Conservation (phyloP, 768 basidiomycete genomes). For the Lactarius vividus region DNA sequence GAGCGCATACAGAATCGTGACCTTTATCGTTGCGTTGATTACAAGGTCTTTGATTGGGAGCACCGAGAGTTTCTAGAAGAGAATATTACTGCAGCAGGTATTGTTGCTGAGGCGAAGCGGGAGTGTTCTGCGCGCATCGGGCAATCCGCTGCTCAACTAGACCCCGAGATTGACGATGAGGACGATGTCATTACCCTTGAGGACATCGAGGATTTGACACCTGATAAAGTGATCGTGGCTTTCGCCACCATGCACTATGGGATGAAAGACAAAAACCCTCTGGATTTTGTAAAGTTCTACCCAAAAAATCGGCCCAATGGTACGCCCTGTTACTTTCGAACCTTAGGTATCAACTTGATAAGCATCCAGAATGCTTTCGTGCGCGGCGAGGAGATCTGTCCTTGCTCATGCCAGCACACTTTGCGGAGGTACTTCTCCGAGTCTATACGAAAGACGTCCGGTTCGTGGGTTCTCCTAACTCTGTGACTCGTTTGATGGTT, state of each 20-base stretch:
- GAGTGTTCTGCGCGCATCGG: background rate
- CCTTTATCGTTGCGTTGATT: slow-evolving; percentile 70
- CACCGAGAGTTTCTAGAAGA: slow-evolving; percentile 32
- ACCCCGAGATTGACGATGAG: slow-evolving; percentile 11
- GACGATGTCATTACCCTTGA: slow-evolving; percentile 25
- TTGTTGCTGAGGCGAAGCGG: slow-evolving; percentile 36
- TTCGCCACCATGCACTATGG: slow-evolving; percentile 72
- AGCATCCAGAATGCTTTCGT: slow-evolving; percentile 39
- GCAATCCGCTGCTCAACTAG: background rate
- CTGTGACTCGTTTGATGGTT: background rate
- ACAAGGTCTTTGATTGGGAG: slow-evolving; percentile 46
- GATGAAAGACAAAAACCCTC: slow-evolving; percentile 65
- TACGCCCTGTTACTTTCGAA: slow-evolving; percentile 32
- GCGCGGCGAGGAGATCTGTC: slow-evolving; percentile 61
- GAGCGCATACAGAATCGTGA: slow-evolving; percentile 59
- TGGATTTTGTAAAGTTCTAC: slow-evolving; percentile 71
- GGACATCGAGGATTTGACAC: slow-evolving; percentile 38
- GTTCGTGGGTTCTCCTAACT: slow-evolving; percentile 32
- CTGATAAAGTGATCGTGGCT: slow-evolving; percentile 61
- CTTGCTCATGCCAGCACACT: slow-evolving; percentile 57
- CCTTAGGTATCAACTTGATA: background rate
- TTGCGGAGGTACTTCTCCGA: slow-evolving; percentile 67
- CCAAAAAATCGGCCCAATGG: slow-evolving; percentile 59
- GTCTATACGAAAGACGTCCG: slow-evolving; percentile 63
- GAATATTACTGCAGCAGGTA: slow-evolving; percentile 38